These are phyloP conservation scores for Chloropicon primus DNA, from an alignment of 139 green algal species.

Conservation along the genomic window DNA sequence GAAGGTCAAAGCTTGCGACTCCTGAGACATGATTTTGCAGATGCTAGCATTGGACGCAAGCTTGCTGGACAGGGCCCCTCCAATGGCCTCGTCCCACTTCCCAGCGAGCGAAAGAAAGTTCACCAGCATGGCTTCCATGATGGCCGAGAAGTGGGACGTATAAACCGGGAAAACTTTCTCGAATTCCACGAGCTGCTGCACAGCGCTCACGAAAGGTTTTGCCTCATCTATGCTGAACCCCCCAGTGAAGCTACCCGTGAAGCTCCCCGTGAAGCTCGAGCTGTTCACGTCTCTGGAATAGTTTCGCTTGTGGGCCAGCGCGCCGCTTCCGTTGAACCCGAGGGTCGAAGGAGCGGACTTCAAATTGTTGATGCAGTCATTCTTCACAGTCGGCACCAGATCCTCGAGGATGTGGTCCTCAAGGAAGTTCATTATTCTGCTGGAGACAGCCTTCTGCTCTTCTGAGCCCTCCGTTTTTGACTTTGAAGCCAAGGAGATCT, in stretches of 20 bases:
- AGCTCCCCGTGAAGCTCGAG: too few relatives aligned
- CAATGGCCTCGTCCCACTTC: neutral
- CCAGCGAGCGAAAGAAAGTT: neutral
- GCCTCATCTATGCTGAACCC: neutral
- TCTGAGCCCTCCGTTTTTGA: neutral
- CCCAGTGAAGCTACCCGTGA: neutral
- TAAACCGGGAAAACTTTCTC: neutral
- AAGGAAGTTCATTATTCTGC: neutral
- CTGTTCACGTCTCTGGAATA: neutral
- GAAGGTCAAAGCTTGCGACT: neutral
- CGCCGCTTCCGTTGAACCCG: neutral
- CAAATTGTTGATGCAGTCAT: neutral
- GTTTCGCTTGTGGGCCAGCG: neutral
- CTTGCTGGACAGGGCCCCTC: neutral
- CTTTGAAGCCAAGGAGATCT: neutral
- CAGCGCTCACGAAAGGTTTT: neutral
- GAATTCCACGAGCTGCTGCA: neutral
- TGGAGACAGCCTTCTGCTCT: neutral
- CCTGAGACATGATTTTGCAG: neutral
- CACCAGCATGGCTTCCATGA: neutral
- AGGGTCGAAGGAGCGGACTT: neutral
- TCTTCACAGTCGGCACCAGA: neutral
- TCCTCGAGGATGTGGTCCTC: neutral
- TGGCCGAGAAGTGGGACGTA: neutral
- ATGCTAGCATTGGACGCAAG: neutral